Evolutionary conservation across 306 rosid genomes (phyloP).

Genomic region (Trifolium pratense): DNA sequence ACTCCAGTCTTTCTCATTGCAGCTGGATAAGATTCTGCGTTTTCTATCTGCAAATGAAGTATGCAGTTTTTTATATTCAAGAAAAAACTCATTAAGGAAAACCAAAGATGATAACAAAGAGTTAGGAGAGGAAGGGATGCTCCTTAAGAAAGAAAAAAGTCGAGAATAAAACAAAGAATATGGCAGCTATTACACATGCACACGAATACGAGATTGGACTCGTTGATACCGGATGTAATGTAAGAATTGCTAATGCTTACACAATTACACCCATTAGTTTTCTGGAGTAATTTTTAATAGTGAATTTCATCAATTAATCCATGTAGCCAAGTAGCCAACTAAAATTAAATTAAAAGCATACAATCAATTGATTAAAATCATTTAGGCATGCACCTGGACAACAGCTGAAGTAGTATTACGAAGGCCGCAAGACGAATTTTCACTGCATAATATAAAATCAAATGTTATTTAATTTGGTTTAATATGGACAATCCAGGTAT

Average conservation of each 20-base stretch:
- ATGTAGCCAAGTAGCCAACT: background rate
- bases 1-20: slow-evolving; percentile 63
- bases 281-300: background rate
- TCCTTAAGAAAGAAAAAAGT: background rate
- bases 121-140: slow-evolving; percentile 3
- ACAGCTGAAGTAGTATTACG: slow-evolving; percentile 77
- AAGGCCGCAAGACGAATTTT: slow-evolving; percentile 79
- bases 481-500: slow-evolving; percentile 12
- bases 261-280: background rate
- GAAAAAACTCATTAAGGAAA: background rate
- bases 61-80: background rate
- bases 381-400: slow-evolving; percentile 60
- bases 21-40: slow-evolving; percentile 78
- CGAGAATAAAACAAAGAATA: background rate
- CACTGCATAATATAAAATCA: slow-evolving; percentile 55
- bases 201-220: background rate
- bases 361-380: slow-evolving; percentile 2
- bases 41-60: slow-evolving; percentile 63
- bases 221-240: background rate
- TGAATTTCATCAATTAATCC: slow-evolving; percentile 9
- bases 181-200: background rate
- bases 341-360: slow-evolving; percentile 2
- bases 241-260: background rate
- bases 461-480: background rate
- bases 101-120: slow-evolving; percentile 4